These are phyloP conservation scores for Paramyrothecium roridum DNA, from an alignment of 2,329 filamentous ascomycete species.

Conservation along the genomic window DNA sequence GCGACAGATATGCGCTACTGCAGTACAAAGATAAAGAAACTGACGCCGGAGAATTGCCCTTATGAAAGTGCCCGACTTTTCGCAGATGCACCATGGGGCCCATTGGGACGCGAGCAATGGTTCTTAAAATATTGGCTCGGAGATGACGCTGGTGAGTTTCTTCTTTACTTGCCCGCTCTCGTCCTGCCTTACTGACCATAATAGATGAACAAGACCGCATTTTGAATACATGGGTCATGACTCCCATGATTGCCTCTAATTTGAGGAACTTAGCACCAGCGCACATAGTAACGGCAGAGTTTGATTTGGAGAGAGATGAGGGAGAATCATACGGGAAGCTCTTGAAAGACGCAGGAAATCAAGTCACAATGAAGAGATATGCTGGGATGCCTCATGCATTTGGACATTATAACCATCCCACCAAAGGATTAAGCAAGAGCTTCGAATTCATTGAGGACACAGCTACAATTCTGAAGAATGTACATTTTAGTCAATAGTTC, in stretches of 20 bases:
- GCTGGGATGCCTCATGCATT: conserved; percentile 24
- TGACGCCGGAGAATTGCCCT: conserved; percentile 14
- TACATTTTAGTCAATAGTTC: conserved; percentile 1
- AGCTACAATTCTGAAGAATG: conserved; percentile 2
- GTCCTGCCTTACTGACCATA: background rate
- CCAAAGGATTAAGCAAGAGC: conserved; percentile 17
- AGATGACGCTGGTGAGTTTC: conserved; percentile 16
- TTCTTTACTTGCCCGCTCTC: background rate
- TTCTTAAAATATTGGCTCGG: conserved; percentile 26
- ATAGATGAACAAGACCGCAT: conserved; percentile 9
- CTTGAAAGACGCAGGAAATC: conserved; percentile 16
- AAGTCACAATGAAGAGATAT: conserved; percentile 21
- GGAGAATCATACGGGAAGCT: conserved; percentile 21
- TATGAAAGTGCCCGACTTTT: conserved; percentile 20
- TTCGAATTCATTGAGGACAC: conserved; percentile 23
- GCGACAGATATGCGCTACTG: conserved; percentile 28
- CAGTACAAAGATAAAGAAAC: conserved; percentile 8
- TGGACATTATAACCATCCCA: conserved; percentile 22
- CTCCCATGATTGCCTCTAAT: conserved; percentile 20
- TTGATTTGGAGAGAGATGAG: conserved; percentile 30
- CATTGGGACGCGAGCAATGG: conserved; percentile 24
- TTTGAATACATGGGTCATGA: conserved; percentile 8
- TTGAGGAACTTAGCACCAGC: conserved; percentile 21
- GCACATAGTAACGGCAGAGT: conserved; percentile 29
- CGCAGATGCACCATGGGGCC: conserved; percentile 21